Evolutionary conservation across 2,329 filamentous ascomycete species (phyloP).

Genomic region (Mycosphaerella sp.): DNA sequence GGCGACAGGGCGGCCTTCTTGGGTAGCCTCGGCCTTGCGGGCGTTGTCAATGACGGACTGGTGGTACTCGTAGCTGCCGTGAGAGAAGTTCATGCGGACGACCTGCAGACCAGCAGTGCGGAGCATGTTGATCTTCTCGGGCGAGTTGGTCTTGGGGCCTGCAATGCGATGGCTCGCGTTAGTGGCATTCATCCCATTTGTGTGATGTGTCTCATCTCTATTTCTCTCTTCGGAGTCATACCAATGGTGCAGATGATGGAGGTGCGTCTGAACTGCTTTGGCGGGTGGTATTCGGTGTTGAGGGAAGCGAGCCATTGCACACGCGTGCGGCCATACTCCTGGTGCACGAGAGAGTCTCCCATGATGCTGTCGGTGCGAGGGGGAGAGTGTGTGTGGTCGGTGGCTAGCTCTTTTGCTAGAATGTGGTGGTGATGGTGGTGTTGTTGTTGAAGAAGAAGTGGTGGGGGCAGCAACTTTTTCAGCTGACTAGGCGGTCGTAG

Average conservation of each 20-base stretch:
- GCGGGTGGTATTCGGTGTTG: slow-evolving; percentile 80
- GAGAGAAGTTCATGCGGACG: slow-evolving; percentile 99
- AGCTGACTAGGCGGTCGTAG: background rate
- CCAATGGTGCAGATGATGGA: slow-evolving; percentile 99
- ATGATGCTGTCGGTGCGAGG: slow-evolving; percentile 37
- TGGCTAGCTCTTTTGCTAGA: background rate
- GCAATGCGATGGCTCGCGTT: background rate
- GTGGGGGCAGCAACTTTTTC: background rate
- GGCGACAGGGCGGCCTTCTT: slow-evolving; percentile 79
- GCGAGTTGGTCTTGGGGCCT: slow-evolving; percentile 95
- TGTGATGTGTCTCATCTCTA: background rate
- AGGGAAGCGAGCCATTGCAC: slow-evolving; percentile 68
- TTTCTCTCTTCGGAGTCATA: slow-evolving; percentile 33
- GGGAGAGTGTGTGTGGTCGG: background rate
- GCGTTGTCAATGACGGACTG: slow-evolving; percentile 97
- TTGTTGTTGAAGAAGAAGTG: background rate
- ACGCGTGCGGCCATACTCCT: slow-evolving; percentile 64
- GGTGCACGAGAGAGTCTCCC: slow-evolving; percentile 76
- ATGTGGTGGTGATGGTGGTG: background rate
- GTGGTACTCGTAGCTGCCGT: slow-evolving; percentile 92
- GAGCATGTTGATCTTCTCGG: slow-evolving; percentile 93
- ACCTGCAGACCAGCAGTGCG: slow-evolving; percentile 86
- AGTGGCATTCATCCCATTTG: background rate
- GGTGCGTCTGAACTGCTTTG: slow-evolving; percentile 87
- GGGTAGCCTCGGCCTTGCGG: slow-evolving; percentile 71